Evolutionary conservation across 495 filamentous ascomycete species (phyloP).

Genomic region (Neurospora sp.): DNA sequence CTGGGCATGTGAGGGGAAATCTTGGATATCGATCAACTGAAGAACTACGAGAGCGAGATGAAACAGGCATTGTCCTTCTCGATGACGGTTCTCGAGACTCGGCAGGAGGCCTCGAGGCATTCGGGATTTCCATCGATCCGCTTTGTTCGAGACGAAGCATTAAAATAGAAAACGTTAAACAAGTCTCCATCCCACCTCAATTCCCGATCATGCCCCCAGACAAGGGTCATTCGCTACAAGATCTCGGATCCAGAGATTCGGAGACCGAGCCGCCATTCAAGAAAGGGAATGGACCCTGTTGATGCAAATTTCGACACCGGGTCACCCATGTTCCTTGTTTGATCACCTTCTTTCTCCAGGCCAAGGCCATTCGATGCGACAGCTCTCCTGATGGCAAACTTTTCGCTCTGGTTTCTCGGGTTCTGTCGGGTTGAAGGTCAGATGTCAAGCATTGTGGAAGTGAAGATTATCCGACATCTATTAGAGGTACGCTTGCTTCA

Average conservation of each 20-base stretch:
- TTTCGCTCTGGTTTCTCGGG: background rate
- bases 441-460: background rate
- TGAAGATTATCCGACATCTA: background rate
- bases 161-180: background rate
- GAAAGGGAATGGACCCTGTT: background rate
- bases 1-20: background rate
- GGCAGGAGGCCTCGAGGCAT: background rate
- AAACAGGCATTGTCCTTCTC: background rate
- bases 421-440: background rate
- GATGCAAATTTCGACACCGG: background rate
- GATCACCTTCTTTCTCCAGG: background rate
- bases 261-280: background rate
- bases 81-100: background rate
- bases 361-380: background rate
- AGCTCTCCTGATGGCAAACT: background rate
- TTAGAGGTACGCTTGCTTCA: too few species aligned
- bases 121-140: background rate
- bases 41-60: background rate
- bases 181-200: background rate
- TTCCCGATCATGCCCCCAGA: background rate
- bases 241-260: background rate
- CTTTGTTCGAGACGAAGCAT: background rate
- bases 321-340: background rate
- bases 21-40: background rate
- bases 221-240: background rate